A percentile compares a stretch with the other conserved stretches of the same genome.
These are phyloP conservation scores for Raffaelea albimanens DNA, from an alignment of 2,329 filamentous ascomycete species.

Conservation along the genomic window DNA sequence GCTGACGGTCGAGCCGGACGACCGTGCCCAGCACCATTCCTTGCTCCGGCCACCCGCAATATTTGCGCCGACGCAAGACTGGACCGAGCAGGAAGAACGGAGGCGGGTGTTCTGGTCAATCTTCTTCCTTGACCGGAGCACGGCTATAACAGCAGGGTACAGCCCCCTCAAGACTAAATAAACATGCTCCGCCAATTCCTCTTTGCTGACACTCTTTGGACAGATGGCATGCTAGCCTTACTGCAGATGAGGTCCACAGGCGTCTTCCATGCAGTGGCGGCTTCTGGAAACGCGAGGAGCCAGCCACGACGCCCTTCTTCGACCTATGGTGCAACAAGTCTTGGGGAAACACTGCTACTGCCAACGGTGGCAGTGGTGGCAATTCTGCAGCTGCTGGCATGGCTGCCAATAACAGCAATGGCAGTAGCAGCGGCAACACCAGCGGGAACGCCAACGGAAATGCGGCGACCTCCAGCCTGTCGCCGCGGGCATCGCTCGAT, in stretches of 20 bases:
- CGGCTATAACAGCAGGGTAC: constrained; percentile 17
- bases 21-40: constrained; percentile 16
- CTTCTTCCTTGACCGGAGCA: constrained; percentile 25
- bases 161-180: no score
- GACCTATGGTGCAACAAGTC: constrained; percentile 21
- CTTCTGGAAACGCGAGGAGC: constrained; percentile 21
- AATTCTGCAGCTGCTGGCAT: no score
- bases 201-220: not conserved
- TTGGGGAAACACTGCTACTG: no score
- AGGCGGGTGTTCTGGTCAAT: constrained; percentile 27
- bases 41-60: constrained; percentile 17
- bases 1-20: constrained; percentile 23
- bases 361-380: constrained; percentile 17
- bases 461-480: constrained; percentile 2
- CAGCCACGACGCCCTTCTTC: constrained; percentile 23
- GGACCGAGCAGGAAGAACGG: constrained; percentile 21
- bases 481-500: not conserved
- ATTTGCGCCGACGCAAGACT: constrained; percentile 18
- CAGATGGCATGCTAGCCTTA: constrained; percentile 23
- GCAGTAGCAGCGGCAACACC: no score
- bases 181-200: not conserved
- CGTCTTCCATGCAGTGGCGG: constrained; percentile 23
- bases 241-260: constrained; percentile 21
- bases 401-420: no score
- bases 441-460: not conserved